A percentile compares a stretch with the other conserved stretches of the same genome.
phyloP scores from a whole-genome alignment of 495 filamentous ascomycete genomes.

The Neurospora intermedia region DNA sequence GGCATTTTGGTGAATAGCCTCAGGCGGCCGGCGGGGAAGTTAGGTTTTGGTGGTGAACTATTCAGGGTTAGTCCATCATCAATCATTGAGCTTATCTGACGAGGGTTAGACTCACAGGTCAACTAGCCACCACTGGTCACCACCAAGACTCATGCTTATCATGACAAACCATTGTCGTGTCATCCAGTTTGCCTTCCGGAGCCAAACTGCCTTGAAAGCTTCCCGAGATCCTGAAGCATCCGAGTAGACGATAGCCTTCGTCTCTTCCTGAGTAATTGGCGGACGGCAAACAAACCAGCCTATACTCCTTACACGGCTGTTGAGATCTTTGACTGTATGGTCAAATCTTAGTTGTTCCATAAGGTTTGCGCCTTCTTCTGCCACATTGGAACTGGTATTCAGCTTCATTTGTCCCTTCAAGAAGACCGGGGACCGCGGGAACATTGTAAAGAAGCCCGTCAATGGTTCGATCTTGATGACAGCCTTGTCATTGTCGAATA shows the following conservation, averaged over 20 bases:
- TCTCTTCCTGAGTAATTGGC: conserved; percentile 45
- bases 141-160: conserved; percentile 57
- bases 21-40: conserved; percentile 12
- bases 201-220: conserved; percentile 49
- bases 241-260: conserved; percentile 49
- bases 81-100: not conserved
- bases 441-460: conserved; percentile 45
- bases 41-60: conserved; percentile 9
- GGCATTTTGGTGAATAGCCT: conserved; percentile 25
- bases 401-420: conserved; percentile 37
- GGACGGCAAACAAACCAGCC: conserved; percentile 49
- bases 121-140: conserved; percentile 68
- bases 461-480: conserved; percentile 60
- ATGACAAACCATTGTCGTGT: conserved; percentile 53
- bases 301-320: conserved; percentile 43
- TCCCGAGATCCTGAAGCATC: conserved; percentile 23
- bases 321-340: conserved; percentile 52
- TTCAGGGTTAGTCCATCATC: conserved; percentile 7
- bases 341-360: conserved; percentile 48
- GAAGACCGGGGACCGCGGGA: conserved; percentile 31
- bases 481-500: conserved; percentile 46
- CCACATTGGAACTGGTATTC: conserved; percentile 41
- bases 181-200: conserved; percentile 51
- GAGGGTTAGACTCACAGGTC: conserved; percentile 39
- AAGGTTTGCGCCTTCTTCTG: conserved; percentile 40